Conservation (phyloP, 179 eudicot species). For the Drosera spatulata region DNA sequence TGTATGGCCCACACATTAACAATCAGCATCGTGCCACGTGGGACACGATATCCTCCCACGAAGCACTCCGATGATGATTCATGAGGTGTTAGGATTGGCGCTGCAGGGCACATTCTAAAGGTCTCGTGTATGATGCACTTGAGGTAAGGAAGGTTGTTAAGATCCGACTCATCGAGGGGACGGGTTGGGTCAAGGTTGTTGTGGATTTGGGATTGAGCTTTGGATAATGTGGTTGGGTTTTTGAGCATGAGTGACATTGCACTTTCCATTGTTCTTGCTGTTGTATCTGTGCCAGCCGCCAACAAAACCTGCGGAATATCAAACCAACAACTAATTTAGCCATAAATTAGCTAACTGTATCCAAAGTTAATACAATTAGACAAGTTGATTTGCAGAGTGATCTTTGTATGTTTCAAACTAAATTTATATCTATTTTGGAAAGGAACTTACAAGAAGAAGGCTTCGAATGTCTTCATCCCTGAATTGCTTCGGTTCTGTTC, state of each 20-base stretch:
- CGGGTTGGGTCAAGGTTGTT: background rate
- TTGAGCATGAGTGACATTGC: constrained; percentile 4
- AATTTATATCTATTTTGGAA: too few relatives aligned
- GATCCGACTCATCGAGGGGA: constrained; percentile 2
- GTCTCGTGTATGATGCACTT: constrained; percentile 5
- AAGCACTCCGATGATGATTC: background rate
- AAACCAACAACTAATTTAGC: too few relatives aligned
- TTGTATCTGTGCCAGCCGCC: constrained; percentile 7
- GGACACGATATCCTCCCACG: constrained; percentile 3
- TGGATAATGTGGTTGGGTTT: background rate
- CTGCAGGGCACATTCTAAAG: constrained; percentile 6
- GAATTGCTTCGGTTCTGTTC: too few relatives aligned
- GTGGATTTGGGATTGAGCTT: constrained; percentile 2
- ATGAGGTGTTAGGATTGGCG: constrained; percentile 3
- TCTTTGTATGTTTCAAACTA: too few relatives aligned
- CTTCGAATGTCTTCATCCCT: too few relatives aligned
- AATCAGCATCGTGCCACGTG: constrained; percentile 3
- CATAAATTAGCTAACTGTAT: too few relatives aligned
- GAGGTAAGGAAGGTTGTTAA: constrained; percentile 4
- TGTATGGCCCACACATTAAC: constrained; percentile 8
- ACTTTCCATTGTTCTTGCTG: constrained; percentile 3
- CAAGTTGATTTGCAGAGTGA: too few relatives aligned
- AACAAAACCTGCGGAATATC: background rate
- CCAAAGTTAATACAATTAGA: too few relatives aligned
- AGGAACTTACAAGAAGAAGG: too few relatives aligned